These are phyloP conservation scores for Ormosia semicastrata DNA, from an alignment of 306 rosid genomes.

Conservation along the genomic window DNA sequence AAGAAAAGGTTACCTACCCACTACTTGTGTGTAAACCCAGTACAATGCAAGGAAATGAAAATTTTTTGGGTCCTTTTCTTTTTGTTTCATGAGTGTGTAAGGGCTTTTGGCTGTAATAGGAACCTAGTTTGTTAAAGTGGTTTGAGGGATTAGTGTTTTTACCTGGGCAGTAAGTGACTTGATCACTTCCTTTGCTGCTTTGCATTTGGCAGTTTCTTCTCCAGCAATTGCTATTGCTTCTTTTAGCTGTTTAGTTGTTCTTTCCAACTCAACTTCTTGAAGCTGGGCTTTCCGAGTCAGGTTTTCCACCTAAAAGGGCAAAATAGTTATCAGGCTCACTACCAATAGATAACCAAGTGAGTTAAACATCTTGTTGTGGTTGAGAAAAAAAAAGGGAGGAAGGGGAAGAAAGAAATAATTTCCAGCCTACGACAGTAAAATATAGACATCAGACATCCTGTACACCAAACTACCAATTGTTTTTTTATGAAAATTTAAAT, in stretches of 20 bases:
- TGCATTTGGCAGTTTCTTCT: slow-evolving; percentile 89
- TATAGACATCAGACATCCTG: neutral
- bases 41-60: neutral
- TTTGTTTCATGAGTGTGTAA: neutral
- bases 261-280: slow-evolving; percentile 91
- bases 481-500: too few species aligned
- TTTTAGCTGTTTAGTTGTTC: slow-evolving; percentile 87
- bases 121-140: slow-evolving; percentile 9
- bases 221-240: slow-evolving; percentile 91
- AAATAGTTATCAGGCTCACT: slow-evolving; percentile 23
- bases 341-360: slow-evolving; percentile 27
- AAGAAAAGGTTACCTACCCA: neutral
- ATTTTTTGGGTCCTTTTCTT: neutral
- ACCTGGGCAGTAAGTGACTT: slow-evolving; percentile 97
- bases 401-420: neutral
- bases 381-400: neutral
- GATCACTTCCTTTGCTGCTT: slow-evolving; percentile 96
- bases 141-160: slow-evolving; percentile 16
- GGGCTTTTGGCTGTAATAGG: slow-evolving; percentile 1
- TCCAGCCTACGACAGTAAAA: neutral
- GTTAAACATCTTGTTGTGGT: slow-evolving; percentile 4
- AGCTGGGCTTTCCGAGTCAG: slow-evolving; percentile 83
- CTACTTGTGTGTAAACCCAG: neutral
- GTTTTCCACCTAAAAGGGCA: slow-evolving; percentile 69
- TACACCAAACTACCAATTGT: neutral